Base-by-base conservation (phyloP, 2,329 filamentous ascomycete genomes). In the Calonectria pteridis region DNA sequence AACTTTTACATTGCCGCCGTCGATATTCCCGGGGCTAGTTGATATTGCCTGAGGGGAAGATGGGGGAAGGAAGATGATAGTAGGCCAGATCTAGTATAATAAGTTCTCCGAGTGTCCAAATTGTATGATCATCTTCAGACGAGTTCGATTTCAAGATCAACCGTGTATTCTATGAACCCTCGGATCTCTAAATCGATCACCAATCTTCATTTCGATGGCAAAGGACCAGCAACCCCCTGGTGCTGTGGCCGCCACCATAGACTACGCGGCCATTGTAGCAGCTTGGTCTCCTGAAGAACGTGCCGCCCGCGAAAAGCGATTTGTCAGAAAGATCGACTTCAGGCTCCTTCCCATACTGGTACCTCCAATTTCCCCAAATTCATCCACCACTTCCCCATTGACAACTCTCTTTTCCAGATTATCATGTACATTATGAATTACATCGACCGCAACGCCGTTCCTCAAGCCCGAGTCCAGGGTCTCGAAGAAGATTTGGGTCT, bases 361-460 rank as follows among this genome's bases (percentile, higher is more conserved):
- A 51, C 31, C n/a, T 51, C 23, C 1, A 29, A 6, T 1, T 4
- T 1, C 2, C 23, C 28, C 6, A 7, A 26, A 10, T 14, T 9
- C 26, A 55, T 31, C 28, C 6, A 7, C 23, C 13, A 10, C 0
- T 16, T 23, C 13, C 18, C 18, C 4, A 9, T 35, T 71, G 9
- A 71, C 35, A 7, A 10, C 0, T 10, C 4, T 10, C 1, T 6
- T 23, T 58, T 23, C 31, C 18, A 73, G 66, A 75, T 73, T 35
- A 46, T 72, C 43, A 72, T 74, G 87, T 92, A 92, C 76, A 89
- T 92, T 73, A 83, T 92, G 82, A 93, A 92, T 77, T 92, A 91
- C 81, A 82, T 92, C 58, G 89, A 83, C 43, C 76, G 81, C 0
- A 82, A 82, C 40, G 80, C 79, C 20, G 72, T 82, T 13, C 79